Evolutionary conservation across 352 stramenopile species (phyloP).

Genomic region (Phytophthora litchii): DNA sequence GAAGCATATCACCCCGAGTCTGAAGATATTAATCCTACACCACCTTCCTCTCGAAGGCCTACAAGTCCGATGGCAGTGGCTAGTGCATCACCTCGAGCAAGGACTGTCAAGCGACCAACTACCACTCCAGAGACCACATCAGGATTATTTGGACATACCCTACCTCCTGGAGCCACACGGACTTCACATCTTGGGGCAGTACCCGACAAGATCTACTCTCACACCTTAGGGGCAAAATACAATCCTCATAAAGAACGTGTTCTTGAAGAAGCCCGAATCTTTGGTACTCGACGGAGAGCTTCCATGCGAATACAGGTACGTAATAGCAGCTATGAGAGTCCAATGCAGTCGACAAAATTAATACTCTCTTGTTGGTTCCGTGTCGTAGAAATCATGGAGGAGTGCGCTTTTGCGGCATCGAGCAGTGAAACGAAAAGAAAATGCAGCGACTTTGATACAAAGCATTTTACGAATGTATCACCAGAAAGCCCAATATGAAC

Average conservation of each 20-base stretch:
- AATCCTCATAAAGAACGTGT: conserved; percentile 55
- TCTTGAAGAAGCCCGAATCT: conserved; percentile 48
- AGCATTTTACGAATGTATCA: conserved; percentile 32
- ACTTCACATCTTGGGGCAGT: conserved; percentile 47
- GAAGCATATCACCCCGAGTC: conserved; percentile 11
- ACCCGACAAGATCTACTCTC: conserved; percentile 51
- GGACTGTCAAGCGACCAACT: conserved; percentile 40
- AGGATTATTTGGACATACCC: conserved; percentile 38
- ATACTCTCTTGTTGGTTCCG: conserved; percentile 1
- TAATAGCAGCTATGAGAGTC: neutral
- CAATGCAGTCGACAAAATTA: neutral
- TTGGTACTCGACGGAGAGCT: conserved; percentile 52
- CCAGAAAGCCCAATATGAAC: conserved; percentile 30
- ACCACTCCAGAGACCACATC: conserved; percentile 44
- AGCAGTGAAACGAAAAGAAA: conserved; percentile 17
- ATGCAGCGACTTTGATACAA: conserved; percentile 35
- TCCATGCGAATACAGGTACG: conserved; percentile 62
- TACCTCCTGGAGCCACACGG: conserved; percentile 54
- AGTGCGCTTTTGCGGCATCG: conserved; percentile 25
- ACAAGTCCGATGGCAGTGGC: conserved; percentile 7
- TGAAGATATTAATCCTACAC: conserved; percentile 23
- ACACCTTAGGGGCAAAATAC: conserved; percentile 54
- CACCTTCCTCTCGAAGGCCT: conserved; percentile 25
- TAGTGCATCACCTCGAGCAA: conserved; percentile 45
- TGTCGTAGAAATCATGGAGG: conserved; percentile 31